Conservation (phyloP, 306 rosid species). For the Pueraria montana region DNA sequence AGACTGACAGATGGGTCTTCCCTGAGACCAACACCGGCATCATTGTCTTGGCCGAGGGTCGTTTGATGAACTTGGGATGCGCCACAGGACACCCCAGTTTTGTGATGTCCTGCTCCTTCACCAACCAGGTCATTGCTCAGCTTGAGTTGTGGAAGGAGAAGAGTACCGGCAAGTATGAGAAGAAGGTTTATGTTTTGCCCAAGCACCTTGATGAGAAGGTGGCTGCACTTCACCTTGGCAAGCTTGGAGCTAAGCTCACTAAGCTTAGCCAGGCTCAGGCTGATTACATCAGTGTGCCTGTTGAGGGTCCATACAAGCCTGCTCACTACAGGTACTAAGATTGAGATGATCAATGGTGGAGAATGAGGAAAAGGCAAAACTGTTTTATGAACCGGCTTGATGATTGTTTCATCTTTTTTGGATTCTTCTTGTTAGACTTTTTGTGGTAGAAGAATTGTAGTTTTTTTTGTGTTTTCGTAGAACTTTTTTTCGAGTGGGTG, state of each 20-base stretch:
- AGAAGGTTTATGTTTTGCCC: slow-evolving; percentile 93
- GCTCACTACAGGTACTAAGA: slow-evolving; percentile 86
- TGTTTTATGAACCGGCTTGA: slow-evolving; percentile 22
- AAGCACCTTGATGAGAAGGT: slow-evolving; percentile 99
- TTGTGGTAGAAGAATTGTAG: slow-evolving; percentile 47
- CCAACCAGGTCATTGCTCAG: slow-evolving; percentile 98
- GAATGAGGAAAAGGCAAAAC: background rate
- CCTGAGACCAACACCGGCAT: slow-evolving; percentile 81
- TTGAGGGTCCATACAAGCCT: slow-evolving; percentile 99
- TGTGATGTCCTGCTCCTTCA: slow-evolving; percentile 99
- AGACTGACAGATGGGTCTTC: slow-evolving; percentile 97
- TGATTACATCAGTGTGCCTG: slow-evolving; percentile 89
- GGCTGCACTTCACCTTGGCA: slow-evolving; percentile 93
- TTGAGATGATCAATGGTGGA: slow-evolving; percentile 15
- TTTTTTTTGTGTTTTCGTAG: slow-evolving; percentile 37
- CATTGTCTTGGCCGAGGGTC: slow-evolving; percentile 93
- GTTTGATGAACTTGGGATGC: slow-evolving; percentile 99
- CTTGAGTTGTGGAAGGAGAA: slow-evolving; percentile 97
- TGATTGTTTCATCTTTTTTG: slow-evolving; percentile 40
- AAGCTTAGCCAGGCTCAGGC: slow-evolving; percentile 81
- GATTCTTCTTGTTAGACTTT: background rate
- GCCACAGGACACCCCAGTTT: slow-evolving; percentile 99
- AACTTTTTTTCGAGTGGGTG: slow-evolving; percentile 41
- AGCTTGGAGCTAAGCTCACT: slow-evolving; percentile 98
- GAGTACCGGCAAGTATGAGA: slow-evolving; percentile 77